Conservation (phyloP, 371 early-diverging fungal species). For the Mucor piriformis region DNA sequence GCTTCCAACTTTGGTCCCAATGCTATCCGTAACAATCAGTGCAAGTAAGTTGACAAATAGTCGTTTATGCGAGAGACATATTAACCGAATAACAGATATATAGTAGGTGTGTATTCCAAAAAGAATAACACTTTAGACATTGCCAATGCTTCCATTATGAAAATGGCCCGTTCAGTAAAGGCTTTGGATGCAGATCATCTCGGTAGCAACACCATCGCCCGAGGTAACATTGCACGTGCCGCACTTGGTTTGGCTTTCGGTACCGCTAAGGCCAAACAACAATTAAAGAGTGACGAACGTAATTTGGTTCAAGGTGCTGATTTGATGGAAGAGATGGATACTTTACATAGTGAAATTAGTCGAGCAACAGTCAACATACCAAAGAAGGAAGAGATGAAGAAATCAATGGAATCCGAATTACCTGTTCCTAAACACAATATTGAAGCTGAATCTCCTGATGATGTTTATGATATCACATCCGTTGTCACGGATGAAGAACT, state of each 20-base stretch:
- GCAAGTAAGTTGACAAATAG: conserved; percentile 47
- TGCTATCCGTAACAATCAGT: conserved; percentile 43
- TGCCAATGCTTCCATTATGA: conserved; percentile 67
- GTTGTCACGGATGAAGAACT: conserved; percentile 69
- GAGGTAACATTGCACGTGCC: conserved; percentile 58
- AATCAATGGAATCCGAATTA: conserved; percentile 55
- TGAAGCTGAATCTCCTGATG: conserved; percentile 64
- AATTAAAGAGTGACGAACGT: conserved; percentile 78
- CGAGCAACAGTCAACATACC: conserved; percentile 55
- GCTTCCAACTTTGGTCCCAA: conserved; percentile 69
- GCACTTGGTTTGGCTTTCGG: conserved; percentile 90
- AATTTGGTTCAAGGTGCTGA: conserved; percentile 71
- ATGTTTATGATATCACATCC: conserved; percentile 75
- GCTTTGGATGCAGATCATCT: conserved; percentile 39
- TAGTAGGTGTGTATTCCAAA: conserved; percentile 78
- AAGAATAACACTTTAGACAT: conserved; percentile 65
- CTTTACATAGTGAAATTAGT: conserved; percentile 62
- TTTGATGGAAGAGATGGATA: conserved; percentile 61
- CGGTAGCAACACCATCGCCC: conserved; percentile 9
- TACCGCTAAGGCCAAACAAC: conserved; percentile 81
- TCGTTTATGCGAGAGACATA: too few species aligned
- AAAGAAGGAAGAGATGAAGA: conserved; percentile 54
- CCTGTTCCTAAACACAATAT: conserved; percentile 77
- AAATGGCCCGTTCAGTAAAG: conserved; percentile 70
- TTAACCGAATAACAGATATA: conserved; percentile 52